Evolutionary conservation across 2,329 filamentous ascomycete genomes (phyloP).

Genomic region (Penicillium sp.): DNA sequence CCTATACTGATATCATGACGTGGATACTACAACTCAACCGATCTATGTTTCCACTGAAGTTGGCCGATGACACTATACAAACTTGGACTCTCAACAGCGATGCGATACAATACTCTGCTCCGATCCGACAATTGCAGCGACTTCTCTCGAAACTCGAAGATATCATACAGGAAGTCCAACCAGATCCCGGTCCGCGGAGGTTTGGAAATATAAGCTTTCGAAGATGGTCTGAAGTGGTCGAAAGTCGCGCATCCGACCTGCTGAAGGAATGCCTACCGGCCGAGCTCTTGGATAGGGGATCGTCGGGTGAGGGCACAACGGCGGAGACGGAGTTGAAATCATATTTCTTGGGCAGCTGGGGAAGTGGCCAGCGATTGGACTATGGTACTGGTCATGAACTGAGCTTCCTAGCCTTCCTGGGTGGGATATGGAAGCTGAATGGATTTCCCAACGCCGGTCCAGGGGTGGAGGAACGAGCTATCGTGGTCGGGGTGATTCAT

Average conservation of each 20-base stretch:
- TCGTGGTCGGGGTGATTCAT: conserved; percentile 80
- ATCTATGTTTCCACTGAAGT: conserved; percentile 72
- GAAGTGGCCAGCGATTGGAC: conserved; percentile 83
- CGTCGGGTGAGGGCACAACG: conserved; percentile 38
- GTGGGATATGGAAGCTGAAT: conserved; percentile 84
- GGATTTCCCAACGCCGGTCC: conserved; percentile 63
- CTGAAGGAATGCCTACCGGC: conserved; percentile 58
- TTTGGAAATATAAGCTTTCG: conserved; percentile 93
- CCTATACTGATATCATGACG: conserved; percentile 81
- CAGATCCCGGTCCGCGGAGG: conserved; percentile 78
- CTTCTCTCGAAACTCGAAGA: conserved; percentile 65
- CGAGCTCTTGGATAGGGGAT: conserved; percentile 43
- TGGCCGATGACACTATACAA: conserved; percentile 40
- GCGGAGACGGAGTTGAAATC: conserved; percentile 67
- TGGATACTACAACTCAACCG: conserved; percentile 90
- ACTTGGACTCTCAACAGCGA: conserved; percentile 51
- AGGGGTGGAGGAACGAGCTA: conserved; percentile 68
- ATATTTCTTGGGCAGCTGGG: conserved; percentile 84
- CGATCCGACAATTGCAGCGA: conserved; percentile 63
- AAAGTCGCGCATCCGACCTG: conserved; percentile 58
- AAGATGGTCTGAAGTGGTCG: conserved; percentile 73
- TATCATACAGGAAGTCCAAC: conserved; percentile 76
- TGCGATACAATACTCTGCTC: conserved; percentile 51
- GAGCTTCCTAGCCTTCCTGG: conserved; percentile 90
- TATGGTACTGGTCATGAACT: conserved; percentile 96